phyloP scores from a whole-genome alignment of 306 rosid species.

The Lablab purpureus region DNA sequence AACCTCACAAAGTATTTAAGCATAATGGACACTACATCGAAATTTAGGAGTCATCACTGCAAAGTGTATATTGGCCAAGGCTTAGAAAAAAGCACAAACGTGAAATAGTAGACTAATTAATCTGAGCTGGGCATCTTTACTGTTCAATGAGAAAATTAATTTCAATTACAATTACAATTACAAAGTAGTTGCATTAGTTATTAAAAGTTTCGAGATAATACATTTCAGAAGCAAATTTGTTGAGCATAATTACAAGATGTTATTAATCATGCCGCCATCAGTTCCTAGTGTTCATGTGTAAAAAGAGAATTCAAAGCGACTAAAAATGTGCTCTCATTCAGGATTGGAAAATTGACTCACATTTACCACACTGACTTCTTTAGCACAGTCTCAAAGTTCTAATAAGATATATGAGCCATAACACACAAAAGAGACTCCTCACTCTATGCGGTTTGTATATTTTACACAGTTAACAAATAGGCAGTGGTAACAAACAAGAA shows the following conservation, averaged over 20 bases:
- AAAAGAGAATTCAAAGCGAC: background rate
- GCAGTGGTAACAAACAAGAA: conserved; percentile 6
- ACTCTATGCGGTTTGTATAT: background rate
- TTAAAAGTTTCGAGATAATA: conserved; percentile 19
- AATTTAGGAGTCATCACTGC: conserved; percentile 13
- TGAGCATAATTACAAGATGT: conserved; percentile 7
- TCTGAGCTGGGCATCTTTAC: background rate
- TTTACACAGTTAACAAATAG: background rate
- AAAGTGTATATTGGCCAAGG: conserved; percentile 30
- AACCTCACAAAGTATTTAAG: background rate
- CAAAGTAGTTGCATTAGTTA: background rate
- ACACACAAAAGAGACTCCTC: conserved; percentile 11
- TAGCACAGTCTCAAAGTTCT: background rate
- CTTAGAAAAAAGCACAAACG: background rate
- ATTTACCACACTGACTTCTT: conserved; percentile 13
- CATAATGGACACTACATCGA: background rate
- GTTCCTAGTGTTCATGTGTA: background rate
- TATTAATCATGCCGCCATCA: background rate
- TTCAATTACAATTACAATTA: conserved; percentile 4
- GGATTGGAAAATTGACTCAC: conserved; percentile 1
- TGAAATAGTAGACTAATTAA: background rate
- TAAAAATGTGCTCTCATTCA: background rate
- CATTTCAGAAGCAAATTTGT: conserved; percentile 27
- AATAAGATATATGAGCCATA: background rate
- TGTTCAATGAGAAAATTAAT: conserved; percentile 1